Percentiles rank a stretch among this genome's conserved stretches.
These are phyloP conservation scores for Emmonsiellopsis sp. DNA, from an alignment of 2,329 filamentous ascomycete species.

Conservation along the genomic window DNA sequence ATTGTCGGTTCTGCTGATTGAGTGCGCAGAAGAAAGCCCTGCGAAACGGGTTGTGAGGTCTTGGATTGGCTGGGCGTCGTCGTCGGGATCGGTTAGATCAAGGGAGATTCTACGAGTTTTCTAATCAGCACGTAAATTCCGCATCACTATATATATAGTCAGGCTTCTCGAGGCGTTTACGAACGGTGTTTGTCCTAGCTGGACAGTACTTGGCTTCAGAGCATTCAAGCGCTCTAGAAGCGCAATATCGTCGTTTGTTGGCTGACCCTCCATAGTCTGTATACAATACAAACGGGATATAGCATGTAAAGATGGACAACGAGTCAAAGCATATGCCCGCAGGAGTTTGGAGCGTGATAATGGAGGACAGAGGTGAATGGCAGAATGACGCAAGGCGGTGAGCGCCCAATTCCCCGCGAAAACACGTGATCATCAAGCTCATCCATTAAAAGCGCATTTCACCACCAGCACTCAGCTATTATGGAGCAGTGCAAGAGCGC, in stretches of 20 bases:
- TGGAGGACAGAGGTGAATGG: neutral
- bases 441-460: neutral
- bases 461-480: constrained; percentile 19
- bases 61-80: neutral
- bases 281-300: neutral
- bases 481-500: constrained; percentile 33
- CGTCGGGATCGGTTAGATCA: neutral
- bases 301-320: neutral
- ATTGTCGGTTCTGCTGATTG: neutral
- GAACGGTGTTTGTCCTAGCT: constrained; percentile 20
- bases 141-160: neutral
- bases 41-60: constrained; percentile 4
- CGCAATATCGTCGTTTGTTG: constrained; percentile 17
- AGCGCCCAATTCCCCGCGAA: neutral
- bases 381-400: constrained; percentile 8
- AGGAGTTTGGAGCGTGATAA: neutral
- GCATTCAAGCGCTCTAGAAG: constrained; percentile 25
- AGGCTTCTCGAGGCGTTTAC: constrained; percentile 5
- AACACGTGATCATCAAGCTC: neutral
- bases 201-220: constrained; percentile 22
- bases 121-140: constrained; percentile 7
- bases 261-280: constrained; percentile 11
- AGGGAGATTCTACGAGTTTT: constrained; percentile 1
- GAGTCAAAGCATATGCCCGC: neutral
- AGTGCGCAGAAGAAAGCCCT: constrained; percentile 1